A percentile compares a stretch with the other conserved stretches of the same genome.
These are phyloP conservation scores for Porogramme epimiltina DNA, from an alignment of 1,284 basidiomycete genomes.

Conservation along the genomic window DNA sequence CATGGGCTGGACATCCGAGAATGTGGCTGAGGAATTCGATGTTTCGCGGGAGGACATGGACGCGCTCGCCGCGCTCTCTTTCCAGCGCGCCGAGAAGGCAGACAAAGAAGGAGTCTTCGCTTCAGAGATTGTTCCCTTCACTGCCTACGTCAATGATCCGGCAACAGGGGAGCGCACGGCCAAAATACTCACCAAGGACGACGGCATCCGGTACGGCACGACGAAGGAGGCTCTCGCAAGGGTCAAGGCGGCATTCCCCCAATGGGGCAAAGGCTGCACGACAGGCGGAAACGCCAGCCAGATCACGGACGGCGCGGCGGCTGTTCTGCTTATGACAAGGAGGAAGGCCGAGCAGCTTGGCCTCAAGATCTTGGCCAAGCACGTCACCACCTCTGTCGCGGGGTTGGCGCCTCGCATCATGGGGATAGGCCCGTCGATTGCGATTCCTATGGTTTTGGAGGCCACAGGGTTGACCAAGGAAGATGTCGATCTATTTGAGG, in stretches of 20 bases:
- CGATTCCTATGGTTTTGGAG: constrained; percentile 72
- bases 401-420: constrained; percentile 81
- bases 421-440: constrained; percentile 80
- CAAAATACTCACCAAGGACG: constrained; percentile 71
- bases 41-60: constrained; percentile 87
- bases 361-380: constrained; percentile 74
- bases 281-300: constrained; percentile 92
- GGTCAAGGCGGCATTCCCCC: constrained; percentile 82
- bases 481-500: constrained; percentile 85
- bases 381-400: constrained; percentile 74
- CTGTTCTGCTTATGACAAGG: constrained; percentile 86
- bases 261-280: constrained; percentile 79
- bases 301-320: constrained; percentile 88
- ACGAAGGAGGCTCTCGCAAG: constrained; percentile 71
- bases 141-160: constrained; percentile 58
- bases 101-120: constrained; percentile 70
- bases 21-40: constrained; percentile 78
- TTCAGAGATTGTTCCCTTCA: constrained; percentile 83
- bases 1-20: constrained; percentile 90
- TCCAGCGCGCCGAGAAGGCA: constrained; percentile 74
- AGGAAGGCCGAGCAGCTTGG: constrained; percentile 82
- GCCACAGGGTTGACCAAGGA: constrained; percentile 63
- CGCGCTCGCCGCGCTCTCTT: constrained; percentile 77
- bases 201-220: constrained; percentile 81
- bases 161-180: constrained; percentile 54